Evolutionary conservation across 2,329 filamentous ascomycete genomes (phyloP).

Genomic region (Ophiostoma angusticollis): DNA sequence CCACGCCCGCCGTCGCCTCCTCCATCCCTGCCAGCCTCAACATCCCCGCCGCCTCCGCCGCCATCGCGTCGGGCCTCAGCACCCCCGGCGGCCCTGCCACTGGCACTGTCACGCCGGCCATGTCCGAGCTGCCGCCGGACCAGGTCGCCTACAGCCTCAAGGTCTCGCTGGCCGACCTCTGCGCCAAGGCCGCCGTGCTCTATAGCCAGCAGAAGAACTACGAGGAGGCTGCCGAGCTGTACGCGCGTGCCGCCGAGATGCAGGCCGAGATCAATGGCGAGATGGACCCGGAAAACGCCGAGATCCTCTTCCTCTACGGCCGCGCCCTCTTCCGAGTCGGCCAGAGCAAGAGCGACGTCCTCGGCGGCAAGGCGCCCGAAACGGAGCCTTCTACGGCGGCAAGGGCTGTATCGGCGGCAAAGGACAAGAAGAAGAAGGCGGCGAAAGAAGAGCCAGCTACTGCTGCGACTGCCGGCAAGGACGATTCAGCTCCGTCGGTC

Average conservation of each 20-base stretch:
- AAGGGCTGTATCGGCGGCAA: constrained; percentile 20
- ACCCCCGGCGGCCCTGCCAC: constrained; percentile 18
- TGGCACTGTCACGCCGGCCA: constrained; percentile 21
- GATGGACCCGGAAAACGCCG: constrained; percentile 78
- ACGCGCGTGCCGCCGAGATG: constrained; percentile 76
- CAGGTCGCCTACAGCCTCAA: constrained; percentile 27
- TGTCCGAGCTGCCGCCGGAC: constrained; percentile 21
- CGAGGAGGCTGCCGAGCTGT: constrained; percentile 71
- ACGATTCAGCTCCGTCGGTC: no score
- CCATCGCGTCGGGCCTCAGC: constrained; percentile 13
- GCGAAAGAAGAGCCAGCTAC: constrained; percentile 31
- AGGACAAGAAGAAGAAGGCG: constrained; percentile 29
- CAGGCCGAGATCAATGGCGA: constrained; percentile 90
- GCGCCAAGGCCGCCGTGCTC: constrained; percentile 66
- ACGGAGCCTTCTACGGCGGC: constrained; percentile 28
- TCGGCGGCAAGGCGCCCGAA: constrained; percentile 64
- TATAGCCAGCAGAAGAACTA: constrained; percentile 78
- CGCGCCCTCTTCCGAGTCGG: constrained; percentile 89
- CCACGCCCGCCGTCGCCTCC: constrained; percentile 7
- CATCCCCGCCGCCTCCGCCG: constrained; percentile 16
- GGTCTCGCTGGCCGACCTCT: constrained; percentile 63
- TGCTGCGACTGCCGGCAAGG: constrained; percentile 31
- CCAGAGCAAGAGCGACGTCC: constrained; percentile 84
- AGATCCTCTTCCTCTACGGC: constrained; percentile 88
- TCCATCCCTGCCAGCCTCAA: constrained; percentile 13